Base-by-base conservation (phyloP, 805 yeast species). In the Candida suzukii region DNA sequence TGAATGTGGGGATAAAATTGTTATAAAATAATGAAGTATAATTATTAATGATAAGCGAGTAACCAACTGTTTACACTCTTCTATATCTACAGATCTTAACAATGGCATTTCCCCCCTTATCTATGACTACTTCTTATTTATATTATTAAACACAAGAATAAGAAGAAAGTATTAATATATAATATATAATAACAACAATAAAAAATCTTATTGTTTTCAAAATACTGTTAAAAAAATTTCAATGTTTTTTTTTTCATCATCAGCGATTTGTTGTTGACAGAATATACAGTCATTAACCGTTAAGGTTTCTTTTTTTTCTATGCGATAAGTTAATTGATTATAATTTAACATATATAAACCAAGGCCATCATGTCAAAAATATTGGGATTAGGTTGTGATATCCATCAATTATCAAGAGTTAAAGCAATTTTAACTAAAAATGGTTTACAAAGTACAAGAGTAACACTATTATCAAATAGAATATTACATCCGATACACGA, bases 381-480 rank as follows among this genome's bases (percentile, higher is more conserved):
- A 0, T 39, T 69, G 24, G 80, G 78, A 8, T 57, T 80, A 13
- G 88, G 88, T 8, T 67, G 70, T 8, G 91, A 83, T 50, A 49
- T 83, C 3, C 67, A 78, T 25, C 57, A 63, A 21, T 55, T 73
- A 1, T 46, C 65, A 14, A 57, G 90, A 33, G 74, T 83, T 42
- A 50, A 57, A 2, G 45, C 51, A 1, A 60, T 83, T 0, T 54
- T 80, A 2, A 35, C 29, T 2, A 57, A 61, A 20, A 56, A 57
- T 31, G 66, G 66, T 3, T 53, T 64, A 12, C 63, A 63, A 5
- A 45, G 64, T 3, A 43, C 49, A 12, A 59, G 58, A 32, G 56
- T 73, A 1, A 44, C 36, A 8, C 59, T 77, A 28, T 59, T 81
- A 18, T 57, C 71, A 2, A 49, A 53, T 21, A 58, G 82, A 19